Conservation (phyloP, 352 stramenopile species). For the Globisporangium canariense region DNA sequence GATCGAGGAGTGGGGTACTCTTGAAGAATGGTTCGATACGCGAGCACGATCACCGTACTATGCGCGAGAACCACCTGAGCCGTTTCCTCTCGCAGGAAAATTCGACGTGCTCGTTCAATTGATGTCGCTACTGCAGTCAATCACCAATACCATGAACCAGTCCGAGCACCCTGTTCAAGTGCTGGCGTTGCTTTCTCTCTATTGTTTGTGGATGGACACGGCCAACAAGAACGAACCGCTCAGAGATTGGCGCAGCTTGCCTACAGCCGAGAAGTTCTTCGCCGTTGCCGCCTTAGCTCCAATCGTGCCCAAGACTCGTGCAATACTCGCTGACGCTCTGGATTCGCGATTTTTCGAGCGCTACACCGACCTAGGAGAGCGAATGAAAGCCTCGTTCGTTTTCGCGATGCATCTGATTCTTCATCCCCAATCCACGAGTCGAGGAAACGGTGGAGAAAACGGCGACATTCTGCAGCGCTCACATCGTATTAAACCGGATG, state of each 20-base stretch:
- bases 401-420: no score
- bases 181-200: not conserved
- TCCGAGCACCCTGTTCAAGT: not conserved
- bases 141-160: constrained; percentile 3
- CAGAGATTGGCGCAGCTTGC: not conserved
- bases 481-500: no score
- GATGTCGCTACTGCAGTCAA: not conserved
- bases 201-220: not conserved
- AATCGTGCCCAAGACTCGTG: not conserved
- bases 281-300: not conserved
- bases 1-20: not conserved
- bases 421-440: no score
- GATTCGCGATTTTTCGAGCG: no score
- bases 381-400: no score
- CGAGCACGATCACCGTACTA: not conserved
- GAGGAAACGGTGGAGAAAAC: no score
- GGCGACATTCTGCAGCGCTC: no score
- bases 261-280: not conserved
- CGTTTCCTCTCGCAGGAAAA: constrained; percentile 1
- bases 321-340: no score
- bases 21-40: not conserved
- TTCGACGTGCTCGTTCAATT: not conserved
- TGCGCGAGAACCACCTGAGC: not conserved
- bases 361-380: no score
- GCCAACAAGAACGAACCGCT: not conserved